Percentiles rank a stretch among this genome's conserved stretches.
phyloP scores from a whole-genome alignment of 331 rosid genomes.

The Malus hybrid region DNA sequence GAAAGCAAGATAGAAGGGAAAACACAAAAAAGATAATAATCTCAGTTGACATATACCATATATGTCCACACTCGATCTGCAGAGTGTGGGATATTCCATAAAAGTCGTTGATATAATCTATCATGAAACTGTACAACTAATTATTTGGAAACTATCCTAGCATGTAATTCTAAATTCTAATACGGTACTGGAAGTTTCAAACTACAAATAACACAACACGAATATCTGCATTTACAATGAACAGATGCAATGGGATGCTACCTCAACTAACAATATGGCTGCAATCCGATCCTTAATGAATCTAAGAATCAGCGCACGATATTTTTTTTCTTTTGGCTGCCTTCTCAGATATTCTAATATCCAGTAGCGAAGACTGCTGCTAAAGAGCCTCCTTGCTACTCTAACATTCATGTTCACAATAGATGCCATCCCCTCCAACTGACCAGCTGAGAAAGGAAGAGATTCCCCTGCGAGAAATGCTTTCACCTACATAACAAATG shows the following conservation, averaged over 20 bases:
- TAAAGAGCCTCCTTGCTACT: conserved; percentile 61
- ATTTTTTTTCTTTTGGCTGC: conserved; percentile 65
- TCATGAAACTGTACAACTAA: no score
- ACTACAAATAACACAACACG: background rate
- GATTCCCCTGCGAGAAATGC: conserved; percentile 71
- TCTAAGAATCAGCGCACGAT: conserved; percentile 67
- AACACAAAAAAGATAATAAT: background rate
- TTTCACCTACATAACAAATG: conserved; percentile 45
- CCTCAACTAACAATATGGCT: conserved; percentile 76
- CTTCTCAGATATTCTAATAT: conserved; percentile 75
- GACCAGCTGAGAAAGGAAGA: conserved; percentile 67
- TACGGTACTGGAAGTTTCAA: background rate
- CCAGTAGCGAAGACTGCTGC: conserved; percentile 84
- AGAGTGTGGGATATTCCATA: background rate
- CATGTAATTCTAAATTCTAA: background rate
- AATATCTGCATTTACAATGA: conserved; percentile 1
- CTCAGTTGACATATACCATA: background rate
- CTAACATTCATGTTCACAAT: conserved; percentile 49
- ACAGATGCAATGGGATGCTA: conserved; percentile 23
- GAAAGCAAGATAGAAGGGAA: background rate
- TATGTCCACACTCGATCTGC: background rate
- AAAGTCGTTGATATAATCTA: background rate
- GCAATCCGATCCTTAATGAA: conserved; percentile 86
- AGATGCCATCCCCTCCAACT: conserved; percentile 79
- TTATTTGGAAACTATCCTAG: background rate